Percentiles rank a stretch among this genome's conserved stretches.
phyloP scores from a whole-genome alignment of 2,329 filamentous ascomycete genomes.

The Moelleriella libera region DNA sequence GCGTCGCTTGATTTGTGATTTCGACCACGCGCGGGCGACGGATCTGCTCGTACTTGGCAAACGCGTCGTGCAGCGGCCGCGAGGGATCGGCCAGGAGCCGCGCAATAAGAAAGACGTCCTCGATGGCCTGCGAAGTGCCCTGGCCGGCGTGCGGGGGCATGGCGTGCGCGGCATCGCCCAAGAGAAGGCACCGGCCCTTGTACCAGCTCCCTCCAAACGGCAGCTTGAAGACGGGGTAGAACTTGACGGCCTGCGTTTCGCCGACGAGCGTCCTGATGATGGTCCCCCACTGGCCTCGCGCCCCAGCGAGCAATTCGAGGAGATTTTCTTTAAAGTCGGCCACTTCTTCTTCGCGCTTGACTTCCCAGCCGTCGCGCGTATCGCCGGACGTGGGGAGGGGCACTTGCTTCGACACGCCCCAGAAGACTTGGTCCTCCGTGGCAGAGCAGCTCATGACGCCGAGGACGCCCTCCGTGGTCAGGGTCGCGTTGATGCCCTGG shows the following conservation, averaged over 20 bases:
- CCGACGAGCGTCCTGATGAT: conserved; percentile 7
- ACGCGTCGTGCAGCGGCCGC: background rate
- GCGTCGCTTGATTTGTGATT: conserved; percentile 1
- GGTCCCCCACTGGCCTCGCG: conserved; percentile 13
- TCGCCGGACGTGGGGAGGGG: conserved; percentile 8
- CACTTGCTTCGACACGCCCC: conserved; percentile 16
- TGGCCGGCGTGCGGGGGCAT: conserved; percentile 39
- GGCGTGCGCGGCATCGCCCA: conserved; percentile 43
- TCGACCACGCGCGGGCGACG: conserved; percentile 1
- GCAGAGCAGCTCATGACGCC: conserved; percentile 10
- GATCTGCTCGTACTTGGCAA: background rate
- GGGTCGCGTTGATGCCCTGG: conserved; percentile 11
- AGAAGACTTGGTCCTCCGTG: conserved; percentile 12
- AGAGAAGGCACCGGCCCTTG: conserved; percentile 25
- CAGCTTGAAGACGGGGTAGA: conserved; percentile 18
- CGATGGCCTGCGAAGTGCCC: conserved; percentile 39
- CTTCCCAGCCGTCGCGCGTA: conserved; percentile 2
- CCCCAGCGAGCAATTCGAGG: conserved; percentile 9
- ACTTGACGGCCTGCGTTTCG: conserved; percentile 11
- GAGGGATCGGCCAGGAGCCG: conserved; percentile 17
- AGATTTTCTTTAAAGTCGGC: conserved; percentile 14
- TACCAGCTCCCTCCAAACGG: conserved; percentile 16
- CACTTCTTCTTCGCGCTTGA: conserved; percentile 1
- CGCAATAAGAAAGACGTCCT: conserved; percentile 34
- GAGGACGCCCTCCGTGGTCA: conserved; percentile 15